Evolutionary conservation across 305 asterid species (phyloP), one percentile per base, ranked within the genome.

Genomic region (Fraxinus ornus): DNA sequence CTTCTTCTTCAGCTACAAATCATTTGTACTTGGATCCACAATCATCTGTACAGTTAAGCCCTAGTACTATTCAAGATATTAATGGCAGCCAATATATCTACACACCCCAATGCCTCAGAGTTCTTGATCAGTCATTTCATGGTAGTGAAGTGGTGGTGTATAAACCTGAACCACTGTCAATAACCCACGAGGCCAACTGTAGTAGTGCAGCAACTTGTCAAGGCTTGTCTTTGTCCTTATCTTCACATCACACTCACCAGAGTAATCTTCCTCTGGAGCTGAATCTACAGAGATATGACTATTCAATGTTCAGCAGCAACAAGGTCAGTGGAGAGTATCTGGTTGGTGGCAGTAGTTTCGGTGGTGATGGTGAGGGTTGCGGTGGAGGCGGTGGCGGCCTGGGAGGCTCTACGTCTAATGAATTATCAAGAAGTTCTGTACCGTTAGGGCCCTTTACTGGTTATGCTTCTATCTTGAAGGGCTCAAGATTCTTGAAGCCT

Each of bases 401-500:
- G 0, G 33, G 73, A 8, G 32, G 72, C 28, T 71, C 85, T 32
- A 55, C 66, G 74, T 47, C 85, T 0, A 82, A 83, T 36, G 90
- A 89, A 30, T 47, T 89, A 57, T 85, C 93, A 0, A 88, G 91
- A 87, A 91, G 87, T 81, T 62, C 88, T 7, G 94, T 89, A 13
- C 95, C 97, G 6, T 75, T 92, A 0, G 98, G 98, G n/a, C 97
- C 97, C 4, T 95, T 93, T 71, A 93, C 95, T 10, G 98, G 98
- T 15, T 95, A 95, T 75, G 94, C 98, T 73, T 92, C 94, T 15
- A 90, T 93, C 8, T 28, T 95, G 81, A 92, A 88, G 80, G 94
- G 97, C 9, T 93, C 98, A 5, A 90, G 90, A 41, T 93, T 95
- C 68, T 79, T 93, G 92, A 91, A 88, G 77, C 98, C 97, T 7